Evolutionary conservation across 2,329 filamentous ascomycete genomes (phyloP).

Genomic region (Colletotrichum sp.): DNA sequence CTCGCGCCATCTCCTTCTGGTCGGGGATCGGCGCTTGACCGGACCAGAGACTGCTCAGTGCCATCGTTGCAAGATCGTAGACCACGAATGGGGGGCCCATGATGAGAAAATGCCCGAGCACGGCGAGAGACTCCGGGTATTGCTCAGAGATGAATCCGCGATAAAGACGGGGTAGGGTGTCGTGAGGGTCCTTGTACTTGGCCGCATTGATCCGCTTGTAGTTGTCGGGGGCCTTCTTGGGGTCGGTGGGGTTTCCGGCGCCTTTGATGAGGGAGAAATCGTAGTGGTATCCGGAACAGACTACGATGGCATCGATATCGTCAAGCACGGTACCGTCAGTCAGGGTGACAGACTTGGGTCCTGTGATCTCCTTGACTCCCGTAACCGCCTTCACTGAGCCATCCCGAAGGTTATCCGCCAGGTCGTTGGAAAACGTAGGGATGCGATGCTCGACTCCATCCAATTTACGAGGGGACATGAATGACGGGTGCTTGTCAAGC

Average conservation of each 20-base stretch:
- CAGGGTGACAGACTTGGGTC: constrained; percentile 30
- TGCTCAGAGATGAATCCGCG: constrained; percentile 34
- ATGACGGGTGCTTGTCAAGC: constrained; percentile 9
- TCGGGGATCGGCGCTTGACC: constrained; percentile 26
- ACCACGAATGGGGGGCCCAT: constrained; percentile 29
- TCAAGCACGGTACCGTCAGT: constrained; percentile 33
- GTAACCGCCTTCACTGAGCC: constrained; percentile 29
- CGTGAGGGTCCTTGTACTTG: constrained; percentile 23
- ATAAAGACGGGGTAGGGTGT: constrained; percentile 32
- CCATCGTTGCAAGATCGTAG: constrained; percentile 34
- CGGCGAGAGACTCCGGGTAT: constrained; percentile 34
- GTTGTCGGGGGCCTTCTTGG: constrained; percentile 28
- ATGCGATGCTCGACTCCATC: constrained; percentile 25
- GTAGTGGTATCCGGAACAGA: constrained; percentile 35
- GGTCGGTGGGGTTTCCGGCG: constrained; percentile 29
- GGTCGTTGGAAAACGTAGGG: constrained; percentile 31
- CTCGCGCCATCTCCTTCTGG: constrained; percentile 25
- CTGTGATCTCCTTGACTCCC: constrained; percentile 31
- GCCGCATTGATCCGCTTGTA: constrained; percentile 26
- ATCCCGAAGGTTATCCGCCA: constrained; percentile 29
- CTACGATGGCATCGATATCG: constrained; percentile 36
- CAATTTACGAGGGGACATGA: neutral
- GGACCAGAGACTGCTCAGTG: constrained; percentile 31
- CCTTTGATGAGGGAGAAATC: constrained; percentile 33
- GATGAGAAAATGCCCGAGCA: constrained; percentile 30